These are phyloP conservation scores for Blastobotrys raffinosifermentans DNA, from an alignment of 1,139 yeast species.

Conservation along the genomic window DNA sequence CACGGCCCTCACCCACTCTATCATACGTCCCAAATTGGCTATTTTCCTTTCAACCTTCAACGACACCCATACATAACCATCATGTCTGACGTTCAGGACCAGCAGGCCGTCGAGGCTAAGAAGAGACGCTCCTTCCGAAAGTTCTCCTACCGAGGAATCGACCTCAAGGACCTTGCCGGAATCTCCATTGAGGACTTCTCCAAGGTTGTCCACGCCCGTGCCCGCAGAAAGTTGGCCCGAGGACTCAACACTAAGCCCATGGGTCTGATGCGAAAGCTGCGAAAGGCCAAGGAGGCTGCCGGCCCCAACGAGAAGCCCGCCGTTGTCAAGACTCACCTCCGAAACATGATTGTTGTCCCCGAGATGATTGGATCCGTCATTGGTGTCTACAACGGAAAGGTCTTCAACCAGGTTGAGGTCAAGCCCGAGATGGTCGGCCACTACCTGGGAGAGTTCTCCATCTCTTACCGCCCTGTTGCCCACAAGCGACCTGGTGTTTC, in stretches of 20 bases:
- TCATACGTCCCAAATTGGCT: no score
- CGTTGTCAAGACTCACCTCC: conserved; percentile 96
- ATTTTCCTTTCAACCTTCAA: conserved; percentile 1
- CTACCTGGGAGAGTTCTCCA: conserved; percentile 99
- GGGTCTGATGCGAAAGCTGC: conserved; percentile 96
- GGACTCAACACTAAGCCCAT: conserved; percentile 95
- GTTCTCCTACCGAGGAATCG: conserved; percentile 99
- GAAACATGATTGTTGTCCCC: conserved; percentile 98
- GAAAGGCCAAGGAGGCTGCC: conserved; percentile 88
- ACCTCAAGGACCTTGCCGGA: conserved; percentile 89
- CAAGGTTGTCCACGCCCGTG: conserved; percentile 96
- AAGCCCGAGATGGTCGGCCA: conserved; percentile 99
- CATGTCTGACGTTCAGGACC: conserved; percentile 17
- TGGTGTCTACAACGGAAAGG: conserved; percentile 99
- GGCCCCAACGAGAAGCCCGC: conserved; percentile 97
- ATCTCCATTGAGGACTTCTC: conserved; percentile 96
- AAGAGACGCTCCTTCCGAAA: conserved; percentile 81
- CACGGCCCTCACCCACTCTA: conserved; percentile 1
- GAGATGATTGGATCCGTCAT: conserved; percentile 99
- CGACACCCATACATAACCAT: no score
- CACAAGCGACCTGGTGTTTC: conserved; percentile 97
- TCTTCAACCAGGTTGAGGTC: conserved; percentile 98
- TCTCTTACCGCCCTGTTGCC: conserved; percentile 99
- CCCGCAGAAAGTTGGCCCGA: conserved; percentile 98
- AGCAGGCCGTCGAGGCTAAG: conserved; percentile 19